These are phyloP conservation scores for Chrysoporthe cubensis DNA, from an alignment of 2,329 filamentous ascomycete genomes.

Conservation along the genomic window DNA sequence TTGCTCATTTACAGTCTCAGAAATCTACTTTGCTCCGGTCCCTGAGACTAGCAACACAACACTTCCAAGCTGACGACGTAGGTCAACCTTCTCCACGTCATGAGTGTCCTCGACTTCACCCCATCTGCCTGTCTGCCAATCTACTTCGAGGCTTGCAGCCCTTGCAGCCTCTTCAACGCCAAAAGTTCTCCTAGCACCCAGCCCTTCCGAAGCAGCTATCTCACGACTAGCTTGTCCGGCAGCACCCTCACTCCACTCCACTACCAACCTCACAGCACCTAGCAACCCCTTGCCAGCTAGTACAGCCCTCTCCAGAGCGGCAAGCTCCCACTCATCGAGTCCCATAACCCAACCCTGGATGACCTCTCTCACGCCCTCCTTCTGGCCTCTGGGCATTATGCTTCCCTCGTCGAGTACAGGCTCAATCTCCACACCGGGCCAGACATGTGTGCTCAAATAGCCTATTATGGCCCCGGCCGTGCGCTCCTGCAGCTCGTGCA, in stretches of 20 bases:
- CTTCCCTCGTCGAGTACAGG: constrained; percentile 80
- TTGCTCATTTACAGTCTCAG: not conserved
- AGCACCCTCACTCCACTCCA: constrained; percentile 84
- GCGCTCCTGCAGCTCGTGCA: constrained; percentile 74
- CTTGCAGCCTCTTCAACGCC: constrained; percentile 81
- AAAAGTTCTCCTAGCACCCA: constrained; percentile 52
- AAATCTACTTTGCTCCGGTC: constrained; percentile 35
- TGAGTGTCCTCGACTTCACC: constrained; percentile 98
- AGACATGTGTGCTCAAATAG: constrained; percentile 73
- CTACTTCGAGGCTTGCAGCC: constrained; percentile 80
- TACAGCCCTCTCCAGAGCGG: constrained; percentile 81
- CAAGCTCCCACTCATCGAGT: constrained; percentile 78
- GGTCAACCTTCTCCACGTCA: constrained; percentile 91
- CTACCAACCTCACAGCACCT: constrained; percentile 74
- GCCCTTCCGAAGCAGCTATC: constrained; percentile 33
- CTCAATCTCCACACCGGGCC: constrained; percentile 78
- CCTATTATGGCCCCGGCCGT: constrained; percentile 72
- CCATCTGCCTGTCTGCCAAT: constrained; percentile 90
- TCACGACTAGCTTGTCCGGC: constrained; percentile 44
- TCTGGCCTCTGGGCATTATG: constrained; percentile 77
- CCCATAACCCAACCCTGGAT: constrained; percentile 77
- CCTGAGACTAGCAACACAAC: constrained; percentile 80
- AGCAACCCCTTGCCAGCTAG: constrained; percentile 88
- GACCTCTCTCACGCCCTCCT: constrained; percentile 73
- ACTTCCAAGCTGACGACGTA: constrained; percentile 85